These are phyloP conservation scores for Nicotiana tomentosiformis DNA, from an alignment of 257 asterid genomes.

Conservation along the genomic window DNA sequence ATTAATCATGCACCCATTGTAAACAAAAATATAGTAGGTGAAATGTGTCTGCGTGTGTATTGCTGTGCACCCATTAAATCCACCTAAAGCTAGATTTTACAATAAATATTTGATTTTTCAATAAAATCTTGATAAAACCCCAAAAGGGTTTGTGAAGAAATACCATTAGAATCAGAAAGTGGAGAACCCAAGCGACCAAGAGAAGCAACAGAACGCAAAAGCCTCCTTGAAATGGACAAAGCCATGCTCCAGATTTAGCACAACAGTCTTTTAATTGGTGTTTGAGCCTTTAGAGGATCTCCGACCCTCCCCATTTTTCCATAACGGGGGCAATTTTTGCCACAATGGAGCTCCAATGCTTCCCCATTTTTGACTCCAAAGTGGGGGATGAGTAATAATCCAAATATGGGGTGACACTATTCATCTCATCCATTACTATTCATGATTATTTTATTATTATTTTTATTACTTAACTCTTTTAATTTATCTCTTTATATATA, in stretches of 20 bases:
- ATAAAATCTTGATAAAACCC: neutral
- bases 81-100: neutral
- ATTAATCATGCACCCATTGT: neutral
- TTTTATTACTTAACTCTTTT: too few species aligned
- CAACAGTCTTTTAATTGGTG: too few species aligned
- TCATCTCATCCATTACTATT: too few species aligned
- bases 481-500: too few species aligned
- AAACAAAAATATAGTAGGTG: neutral
- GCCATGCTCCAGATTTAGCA: conserved; percentile 9
- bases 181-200: neutral
- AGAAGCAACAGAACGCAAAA: conserved; percentile 12
- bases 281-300: too few species aligned
- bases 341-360: too few species aligned
- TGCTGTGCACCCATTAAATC: neutral
- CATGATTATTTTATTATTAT: too few species aligned
- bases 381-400: too few species aligned
- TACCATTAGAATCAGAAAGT: conserved; percentile 13
- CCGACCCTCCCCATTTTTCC: too few species aligned
- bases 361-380: too few species aligned
- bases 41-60: neutral
- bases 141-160: neutral
- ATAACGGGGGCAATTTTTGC: too few species aligned
- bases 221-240: conserved; percentile 18
- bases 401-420: too few species aligned
- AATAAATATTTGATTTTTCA: neutral